Evolutionary conservation across 1,284 basidiomycete genomes (phyloP), one percentile per base, ranked within the genome.

Genomic region (Anthracocystis setariae): DNA sequence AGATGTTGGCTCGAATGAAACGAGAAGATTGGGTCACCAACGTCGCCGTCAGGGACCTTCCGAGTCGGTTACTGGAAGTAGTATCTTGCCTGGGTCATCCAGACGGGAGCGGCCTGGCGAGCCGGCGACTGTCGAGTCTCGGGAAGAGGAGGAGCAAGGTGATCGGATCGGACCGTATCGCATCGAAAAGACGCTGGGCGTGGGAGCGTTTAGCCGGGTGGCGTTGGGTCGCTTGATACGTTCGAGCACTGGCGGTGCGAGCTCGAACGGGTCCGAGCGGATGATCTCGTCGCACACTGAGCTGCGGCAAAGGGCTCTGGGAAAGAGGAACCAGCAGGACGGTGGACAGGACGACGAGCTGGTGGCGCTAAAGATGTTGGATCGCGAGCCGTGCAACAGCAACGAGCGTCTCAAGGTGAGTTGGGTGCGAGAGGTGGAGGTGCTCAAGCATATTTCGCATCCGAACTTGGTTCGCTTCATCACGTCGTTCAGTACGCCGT

Each of bases 321-420:
- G 39, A 9, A 7, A 37, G 24, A 45, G 46, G 32, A 38, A n/a
- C 20, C 13, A 24, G 46, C 18, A 17, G 33, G 23, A 43, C 4
- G 20, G 37, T 17, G 38, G 40, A 18, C 10, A 42, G 39, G 27
- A 40, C 12, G 83, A 85, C 32, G 82, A 86, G 45, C 78, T 91
- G 1, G 92, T 93, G 8, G 92, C 93, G 8, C 88, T 94, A 77
- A 94, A 94, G 86, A 88, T 93, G 86, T 90, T 93, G 23, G 87
- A 89, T 49, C 85, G 89, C 33, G 84, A 86, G 38, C 80, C 81
- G 9, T 88, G 86, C 72, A 85, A 86, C 39, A 83, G 84, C 49
- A 88, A 89, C 75, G 86, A 92, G 66, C 85, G 92, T 48, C 92
- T 92, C 64, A 84, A 90, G 29, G 92, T 93, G 56, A 90, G 90